These are phyloP conservation scores for Secale cereale DNA, from an alignment of 176 grass and related monocot species.

Conservation along the genomic window DNA sequence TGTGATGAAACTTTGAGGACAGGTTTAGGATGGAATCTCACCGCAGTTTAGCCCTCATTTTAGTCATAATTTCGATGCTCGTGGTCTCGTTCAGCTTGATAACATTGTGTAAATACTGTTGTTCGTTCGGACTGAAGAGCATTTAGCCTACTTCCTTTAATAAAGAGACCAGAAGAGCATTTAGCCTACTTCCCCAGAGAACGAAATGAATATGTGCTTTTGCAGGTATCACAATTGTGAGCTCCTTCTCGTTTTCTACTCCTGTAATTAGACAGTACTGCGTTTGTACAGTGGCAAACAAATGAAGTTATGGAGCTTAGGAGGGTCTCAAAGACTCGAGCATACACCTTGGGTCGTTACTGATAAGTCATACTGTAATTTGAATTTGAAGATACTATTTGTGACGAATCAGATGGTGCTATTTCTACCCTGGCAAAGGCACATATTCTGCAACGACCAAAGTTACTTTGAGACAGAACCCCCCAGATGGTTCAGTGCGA, in stretches of 20 bases:
- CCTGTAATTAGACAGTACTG: no score
- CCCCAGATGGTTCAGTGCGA: no score
- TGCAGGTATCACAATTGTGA: not conserved
- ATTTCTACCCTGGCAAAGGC: no score
- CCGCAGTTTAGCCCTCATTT: constrained; percentile 1
- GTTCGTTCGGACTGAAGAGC: not conserved
- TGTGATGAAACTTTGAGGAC: not conserved
- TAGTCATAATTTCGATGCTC: constrained; percentile 9
- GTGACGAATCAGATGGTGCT: no score
- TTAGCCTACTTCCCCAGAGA: not conserved
- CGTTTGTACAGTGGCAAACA: no score
- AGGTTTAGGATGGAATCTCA: constrained; percentile 29
- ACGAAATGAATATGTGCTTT: not conserved
- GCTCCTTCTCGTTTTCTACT: not conserved
- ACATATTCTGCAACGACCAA: no score
- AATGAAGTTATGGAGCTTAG: no score
- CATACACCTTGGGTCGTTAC: no score
- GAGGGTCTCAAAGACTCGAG: no score
- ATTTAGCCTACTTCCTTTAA: constrained; percentile 13
- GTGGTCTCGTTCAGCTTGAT: not conserved
- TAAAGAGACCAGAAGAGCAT: constrained; percentile 19
- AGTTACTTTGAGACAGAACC: no score
- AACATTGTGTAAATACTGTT: constrained; percentile 38
- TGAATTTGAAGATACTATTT: no score
- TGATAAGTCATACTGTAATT: no score